These are phyloP conservation scores for Bjerkandera adusta DNA, from an alignment of 1,284 basidiomycete species.

Conservation along the genomic window DNA sequence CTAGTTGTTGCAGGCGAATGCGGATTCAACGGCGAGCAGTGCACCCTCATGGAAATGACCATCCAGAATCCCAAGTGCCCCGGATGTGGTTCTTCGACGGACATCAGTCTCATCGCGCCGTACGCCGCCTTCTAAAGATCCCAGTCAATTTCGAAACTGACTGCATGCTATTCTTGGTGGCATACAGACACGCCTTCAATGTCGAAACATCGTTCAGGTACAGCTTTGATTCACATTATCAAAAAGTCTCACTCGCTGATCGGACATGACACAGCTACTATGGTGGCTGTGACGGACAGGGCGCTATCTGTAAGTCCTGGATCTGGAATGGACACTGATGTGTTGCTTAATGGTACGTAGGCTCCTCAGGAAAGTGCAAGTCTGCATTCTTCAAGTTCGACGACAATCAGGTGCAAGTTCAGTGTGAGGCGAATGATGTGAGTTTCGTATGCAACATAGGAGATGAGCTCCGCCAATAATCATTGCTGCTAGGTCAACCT, in stretches of 20 bases:
- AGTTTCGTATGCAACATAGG: background rate
- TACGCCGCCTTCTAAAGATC: conserved; percentile 23
- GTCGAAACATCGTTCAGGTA: conserved; percentile 31
- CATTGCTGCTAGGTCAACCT: conserved; percentile 26
- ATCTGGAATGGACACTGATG: conserved; percentile 1
- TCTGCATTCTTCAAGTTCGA: conserved; percentile 38
- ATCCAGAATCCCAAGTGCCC: conserved; percentile 37
- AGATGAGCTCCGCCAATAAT: background rate
- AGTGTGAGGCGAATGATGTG: conserved; percentile 33
- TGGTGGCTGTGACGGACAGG: conserved; percentile 31
- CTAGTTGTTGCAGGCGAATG: conserved; percentile 29
- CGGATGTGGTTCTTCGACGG: conserved; percentile 42
- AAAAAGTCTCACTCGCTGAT: background rate
- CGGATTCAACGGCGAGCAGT: conserved; percentile 40
- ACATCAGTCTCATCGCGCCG: conserved; percentile 44
- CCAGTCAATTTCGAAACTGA: background rate
- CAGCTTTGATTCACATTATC: background rate
- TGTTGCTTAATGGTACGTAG: conserved; percentile 18
- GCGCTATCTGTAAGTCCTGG: conserved; percentile 28
- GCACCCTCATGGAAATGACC: conserved; percentile 41
- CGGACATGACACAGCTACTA: conserved; percentile 21
- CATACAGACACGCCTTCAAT: conserved; percentile 31
- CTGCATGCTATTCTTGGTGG: background rate
- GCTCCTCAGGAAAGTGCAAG: conserved; percentile 27
- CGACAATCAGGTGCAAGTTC: conserved; percentile 41